phyloP scores from a whole-genome alignment of 83 land plant genomes.

The Thuja plicata region DNA sequence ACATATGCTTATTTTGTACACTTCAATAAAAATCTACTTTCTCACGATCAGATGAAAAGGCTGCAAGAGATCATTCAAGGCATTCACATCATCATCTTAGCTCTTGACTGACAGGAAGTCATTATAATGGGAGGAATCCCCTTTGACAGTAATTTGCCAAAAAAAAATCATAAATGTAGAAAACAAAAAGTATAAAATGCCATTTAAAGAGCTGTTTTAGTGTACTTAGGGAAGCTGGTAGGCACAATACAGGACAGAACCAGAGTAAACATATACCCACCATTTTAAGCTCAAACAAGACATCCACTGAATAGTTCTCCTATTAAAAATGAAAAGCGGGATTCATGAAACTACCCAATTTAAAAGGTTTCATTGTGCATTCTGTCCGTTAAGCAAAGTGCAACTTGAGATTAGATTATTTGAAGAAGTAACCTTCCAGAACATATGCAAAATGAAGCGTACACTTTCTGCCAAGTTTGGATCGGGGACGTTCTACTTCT shows the following conservation, averaged over 20 bases:
- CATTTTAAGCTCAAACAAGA: neutral
- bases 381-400: neutral
- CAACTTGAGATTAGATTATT: neutral
- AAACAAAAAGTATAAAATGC: neutral
- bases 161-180: neutral
- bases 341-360: neutral
- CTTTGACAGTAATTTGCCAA: too few relatives aligned
- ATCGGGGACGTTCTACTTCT: neutral
- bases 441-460: neutral
- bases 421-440: neutral
- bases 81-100: too few relatives aligned
- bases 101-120: too few relatives aligned
- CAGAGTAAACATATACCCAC: neutral
- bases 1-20: too few relatives aligned
- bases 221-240: neutral
- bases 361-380: neutral
- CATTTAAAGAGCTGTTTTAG: neutral
- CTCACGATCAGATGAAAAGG: too few relatives aligned
- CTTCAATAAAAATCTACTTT: too few relatives aligned
- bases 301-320: neutral
- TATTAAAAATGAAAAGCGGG: neutral
- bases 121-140: too few relatives aligned
- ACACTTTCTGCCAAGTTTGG: neutral
- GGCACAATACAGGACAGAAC: neutral
- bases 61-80: too few relatives aligned